Evolutionary conservation across 495 filamentous ascomycete species (phyloP), one percentile per base, ranked within the genome.

Genomic region (Mytilinidion resinicola): DNA sequence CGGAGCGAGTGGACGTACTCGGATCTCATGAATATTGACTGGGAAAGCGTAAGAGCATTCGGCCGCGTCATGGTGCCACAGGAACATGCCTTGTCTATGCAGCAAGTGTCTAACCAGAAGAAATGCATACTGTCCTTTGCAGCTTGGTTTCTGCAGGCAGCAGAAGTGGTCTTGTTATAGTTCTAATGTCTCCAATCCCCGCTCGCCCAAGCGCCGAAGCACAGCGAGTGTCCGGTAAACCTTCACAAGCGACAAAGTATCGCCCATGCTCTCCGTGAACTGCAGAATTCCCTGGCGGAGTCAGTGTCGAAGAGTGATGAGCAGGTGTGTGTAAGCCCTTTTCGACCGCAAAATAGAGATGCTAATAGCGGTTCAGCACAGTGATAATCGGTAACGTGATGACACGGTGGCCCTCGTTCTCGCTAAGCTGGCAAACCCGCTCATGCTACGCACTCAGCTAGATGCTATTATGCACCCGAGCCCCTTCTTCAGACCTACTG

Each of bases 331-430:
- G 48, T 51, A 15, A 51, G 48, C 48, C 48, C 9, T 10, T 51
- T n/a, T 51, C 25, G 35, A 33, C 20, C 48, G 20, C 48, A 25
- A 33, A 51, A 51, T 33, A 51, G 48, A 51, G 20, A 51, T 51
- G 48, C 48, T 11, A 51, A 51, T 56, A 56, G 55, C 53, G 56
- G 21, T 53, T 59, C 17, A 59, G 50, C 49, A 53, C 49, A 53
- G 53, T 53, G 39, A 53, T 59, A 20, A 53, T 47, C 20, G 56
- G 56, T 36, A 53, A 50, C 30, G 44, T 57, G 30, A 39, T 51
- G 14, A 39, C 8, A 11, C 44, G 46, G 44, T 59, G 49, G 37
- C 49, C 49, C 36, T 59, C 19, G 46, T 53, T 30, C 5, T 25
- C 44, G 17, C 33, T 11, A 50, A 57, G 43, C 43, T 50, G 43